Evolutionary conservation across 306 rosid species (phyloP).

Genomic region (Nissolia schottii): DNA sequence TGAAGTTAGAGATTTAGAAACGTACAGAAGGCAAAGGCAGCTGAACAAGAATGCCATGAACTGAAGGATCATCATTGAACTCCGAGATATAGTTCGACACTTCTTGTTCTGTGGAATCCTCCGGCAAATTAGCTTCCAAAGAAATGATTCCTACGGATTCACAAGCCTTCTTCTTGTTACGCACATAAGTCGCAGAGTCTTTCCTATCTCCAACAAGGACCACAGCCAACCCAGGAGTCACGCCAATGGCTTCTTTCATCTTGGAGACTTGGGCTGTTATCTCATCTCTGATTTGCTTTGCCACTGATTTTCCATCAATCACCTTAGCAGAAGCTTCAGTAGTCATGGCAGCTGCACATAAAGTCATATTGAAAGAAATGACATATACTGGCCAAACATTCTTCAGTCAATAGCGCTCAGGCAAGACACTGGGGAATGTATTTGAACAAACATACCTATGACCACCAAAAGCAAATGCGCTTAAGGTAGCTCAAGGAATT

Average conservation of each 20-base stretch:
- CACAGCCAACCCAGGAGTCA: constrained; percentile 77
- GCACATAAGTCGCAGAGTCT: constrained; percentile 79
- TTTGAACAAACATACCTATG: neutral
- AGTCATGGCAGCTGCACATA: constrained; percentile 46
- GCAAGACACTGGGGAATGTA: neutral
- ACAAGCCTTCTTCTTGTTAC: constrained; percentile 76
- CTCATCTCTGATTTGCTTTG: constrained; percentile 69
- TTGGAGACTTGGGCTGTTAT: constrained; percentile 53
- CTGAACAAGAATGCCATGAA: constrained; percentile 91
- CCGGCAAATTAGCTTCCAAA: constrained; percentile 57
- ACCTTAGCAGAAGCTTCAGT: constrained; percentile 59
- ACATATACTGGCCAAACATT: neutral
- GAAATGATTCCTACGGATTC: constrained; percentile 69
- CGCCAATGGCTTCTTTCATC: constrained; percentile 65
- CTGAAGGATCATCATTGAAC: constrained; percentile 61
- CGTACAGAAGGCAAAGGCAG: constrained; percentile 71
- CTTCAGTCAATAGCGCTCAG: neutral
- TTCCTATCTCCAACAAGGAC: constrained; percentile 84
- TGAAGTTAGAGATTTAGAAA: neutral
- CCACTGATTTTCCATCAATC: constrained; percentile 81
- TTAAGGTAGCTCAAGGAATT: neutral
- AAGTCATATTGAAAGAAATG: neutral
- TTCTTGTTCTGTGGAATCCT: constrained; percentile 57
- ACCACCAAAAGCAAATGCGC: neutral
- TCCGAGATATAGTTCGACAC: constrained; percentile 48